Conservation (phyloP, 805 yeast species). For the Candida dajiaensis region DNA sequence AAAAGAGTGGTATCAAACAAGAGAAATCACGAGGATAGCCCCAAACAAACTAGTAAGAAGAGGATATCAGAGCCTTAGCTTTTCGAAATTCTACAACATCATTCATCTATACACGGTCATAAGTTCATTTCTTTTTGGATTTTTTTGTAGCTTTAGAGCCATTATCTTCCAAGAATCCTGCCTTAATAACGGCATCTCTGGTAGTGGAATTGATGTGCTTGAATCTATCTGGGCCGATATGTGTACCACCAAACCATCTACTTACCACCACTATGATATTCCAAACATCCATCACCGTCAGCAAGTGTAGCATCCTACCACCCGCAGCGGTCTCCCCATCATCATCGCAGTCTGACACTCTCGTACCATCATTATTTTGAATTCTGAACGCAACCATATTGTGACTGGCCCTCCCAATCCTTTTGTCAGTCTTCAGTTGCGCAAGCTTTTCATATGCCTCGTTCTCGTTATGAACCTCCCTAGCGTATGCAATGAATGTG, state of each 20-base stretch:
- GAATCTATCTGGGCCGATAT: slow-evolving; percentile 89
- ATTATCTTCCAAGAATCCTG: slow-evolving; percentile 38
- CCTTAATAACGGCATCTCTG: slow-evolving; percentile 71
- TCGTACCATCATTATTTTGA: slow-evolving; percentile 40
- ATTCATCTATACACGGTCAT: neutral
- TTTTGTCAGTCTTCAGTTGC: slow-evolving; percentile 54
- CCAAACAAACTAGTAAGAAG: slow-evolving; percentile 12
- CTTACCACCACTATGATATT: slow-evolving; percentile 72
- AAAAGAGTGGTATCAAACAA: slow-evolving; percentile 2
- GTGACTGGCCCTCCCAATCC: slow-evolving; percentile 64
- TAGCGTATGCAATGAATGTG: slow-evolving; percentile 74
- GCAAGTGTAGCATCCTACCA: slow-evolving; percentile 69
- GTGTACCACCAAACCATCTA: slow-evolving; percentile 91
- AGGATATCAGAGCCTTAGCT: slow-evolving; percentile 15
- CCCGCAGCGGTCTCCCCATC: slow-evolving; percentile 99
- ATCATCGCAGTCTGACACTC: slow-evolving; percentile 84
- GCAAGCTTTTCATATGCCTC: slow-evolving; percentile 56
- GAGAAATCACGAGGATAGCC: slow-evolving; percentile 6
- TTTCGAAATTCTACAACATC: no score
- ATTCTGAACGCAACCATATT: slow-evolving; percentile 88
- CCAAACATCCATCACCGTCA: slow-evolving; percentile 71
- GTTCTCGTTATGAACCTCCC: slow-evolving; percentile 53
- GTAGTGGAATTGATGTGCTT: slow-evolving; percentile 89
- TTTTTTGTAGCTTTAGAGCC: slow-evolving; percentile 3
- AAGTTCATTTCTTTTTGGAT: slow-evolving; percentile 20